A percentile compares a stretch with the other conserved stretches of the same genome.
phyloP scores from a whole-genome alignment of 2,329 filamentous ascomycete genomes.

The Penicillium nordicum region DNA sequence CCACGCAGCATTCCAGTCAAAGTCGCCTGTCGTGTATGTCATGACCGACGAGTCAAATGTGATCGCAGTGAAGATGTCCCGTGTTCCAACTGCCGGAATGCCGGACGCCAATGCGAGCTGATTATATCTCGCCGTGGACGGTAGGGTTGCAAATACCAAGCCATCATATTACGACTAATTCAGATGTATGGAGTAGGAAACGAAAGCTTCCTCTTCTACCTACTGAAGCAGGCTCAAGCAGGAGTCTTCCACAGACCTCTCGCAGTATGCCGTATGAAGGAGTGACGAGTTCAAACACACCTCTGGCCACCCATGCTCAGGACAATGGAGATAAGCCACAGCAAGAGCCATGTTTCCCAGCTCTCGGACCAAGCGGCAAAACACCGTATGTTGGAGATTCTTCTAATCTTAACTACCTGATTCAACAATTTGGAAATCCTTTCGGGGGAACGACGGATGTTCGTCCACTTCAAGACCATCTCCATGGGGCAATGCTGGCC shows the following conservation, averaged over 20 bases:
- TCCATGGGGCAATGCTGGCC: constrained; percentile 20
- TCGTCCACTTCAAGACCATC: constrained; percentile 15
- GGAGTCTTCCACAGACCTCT: background rate
- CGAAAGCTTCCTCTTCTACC: background rate
- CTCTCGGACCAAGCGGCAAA: constrained; percentile 2
- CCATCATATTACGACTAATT: background rate
- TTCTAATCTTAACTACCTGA: constrained; percentile 26
- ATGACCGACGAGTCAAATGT: constrained; percentile 19
- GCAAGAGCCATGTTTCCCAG: constrained; percentile 12
- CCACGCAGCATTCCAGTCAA: constrained; percentile 5
- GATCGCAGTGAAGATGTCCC: constrained; percentile 10
- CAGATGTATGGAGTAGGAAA: background rate
- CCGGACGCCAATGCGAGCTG: constrained; percentile 8
- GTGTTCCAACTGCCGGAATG: constrained; percentile 15
- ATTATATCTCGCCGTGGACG: constrained; percentile 18
- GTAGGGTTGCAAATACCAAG: constrained; percentile 4
- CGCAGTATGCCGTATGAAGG: background rate
- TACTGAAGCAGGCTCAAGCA: background rate
- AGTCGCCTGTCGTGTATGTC: constrained; percentile 15
- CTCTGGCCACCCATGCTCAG: background rate
- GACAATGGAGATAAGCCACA: background rate
- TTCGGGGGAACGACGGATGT: constrained; percentile 12
- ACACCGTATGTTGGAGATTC: constrained; percentile 21
- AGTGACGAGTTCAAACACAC: background rate
- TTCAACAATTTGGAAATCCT: constrained; percentile 25